These are phyloP conservation scores for Geotrichum fermentans DNA, from an alignment of 1,139 yeast genomes.

Conservation along the genomic window DNA sequence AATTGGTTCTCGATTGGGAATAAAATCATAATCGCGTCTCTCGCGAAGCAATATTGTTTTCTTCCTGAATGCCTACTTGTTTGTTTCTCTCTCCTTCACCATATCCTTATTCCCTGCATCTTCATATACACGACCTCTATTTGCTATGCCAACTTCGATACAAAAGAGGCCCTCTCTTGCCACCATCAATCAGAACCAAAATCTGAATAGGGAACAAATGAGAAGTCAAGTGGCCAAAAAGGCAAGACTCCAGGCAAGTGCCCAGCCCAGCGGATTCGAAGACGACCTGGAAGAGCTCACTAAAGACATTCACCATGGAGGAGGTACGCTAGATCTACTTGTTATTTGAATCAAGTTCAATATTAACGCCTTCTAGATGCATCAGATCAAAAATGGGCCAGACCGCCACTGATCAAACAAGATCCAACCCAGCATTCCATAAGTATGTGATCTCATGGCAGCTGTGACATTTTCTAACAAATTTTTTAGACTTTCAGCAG, in stretches of 20 bases:
- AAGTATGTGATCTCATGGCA: constrained; percentile 20
- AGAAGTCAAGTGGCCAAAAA: constrained; percentile 5
- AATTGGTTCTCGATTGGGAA: background rate
- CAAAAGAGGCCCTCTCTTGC: constrained; percentile 14
- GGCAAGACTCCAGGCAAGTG: constrained; percentile 11
- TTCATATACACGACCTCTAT: constrained; percentile 8
- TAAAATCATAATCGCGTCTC: constrained; percentile 1
- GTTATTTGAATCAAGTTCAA: no score
- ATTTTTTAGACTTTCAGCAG: constrained; percentile 62
- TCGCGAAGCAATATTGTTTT: constrained; percentile 4
- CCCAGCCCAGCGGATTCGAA: constrained; percentile 42
- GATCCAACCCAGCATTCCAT: constrained; percentile 50
- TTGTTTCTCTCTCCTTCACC: background rate
- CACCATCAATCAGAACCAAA: background rate
- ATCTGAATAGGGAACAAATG: background rate
- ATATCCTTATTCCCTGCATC: background rate
- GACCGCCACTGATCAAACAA: constrained; percentile 53
- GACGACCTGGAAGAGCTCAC: constrained; percentile 46
- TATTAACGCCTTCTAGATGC: constrained; percentile 22
- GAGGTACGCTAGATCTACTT: constrained; percentile 21
- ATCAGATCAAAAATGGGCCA: constrained; percentile 55
- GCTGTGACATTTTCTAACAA: background rate
- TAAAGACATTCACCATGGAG: constrained; percentile 29
- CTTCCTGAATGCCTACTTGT: background rate
- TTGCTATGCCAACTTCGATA: background rate